These are phyloP conservation scores for Erucastrum elatum DNA, from an alignment of 345 rosid genomes.

Conservation along the genomic window DNA sequence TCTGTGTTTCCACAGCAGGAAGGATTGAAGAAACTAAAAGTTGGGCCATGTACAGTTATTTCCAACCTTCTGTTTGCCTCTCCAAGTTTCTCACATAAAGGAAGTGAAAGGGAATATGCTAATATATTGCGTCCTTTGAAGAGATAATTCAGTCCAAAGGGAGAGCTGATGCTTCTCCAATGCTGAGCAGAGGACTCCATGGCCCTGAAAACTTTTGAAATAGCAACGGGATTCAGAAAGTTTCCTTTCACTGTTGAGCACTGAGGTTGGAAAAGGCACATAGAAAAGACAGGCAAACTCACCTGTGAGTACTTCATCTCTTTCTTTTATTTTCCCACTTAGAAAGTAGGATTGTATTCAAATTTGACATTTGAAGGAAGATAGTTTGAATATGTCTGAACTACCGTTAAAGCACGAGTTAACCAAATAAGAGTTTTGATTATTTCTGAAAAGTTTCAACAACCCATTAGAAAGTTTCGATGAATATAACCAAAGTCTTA, in stretches of 20 bases:
- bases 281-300: background rate
- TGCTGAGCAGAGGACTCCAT: background rate
- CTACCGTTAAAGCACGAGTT: background rate
- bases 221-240: no score
- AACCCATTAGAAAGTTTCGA: background rate
- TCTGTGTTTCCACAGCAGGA: no score
- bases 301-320: slow-evolving; percentile 13
- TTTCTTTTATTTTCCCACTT: background rate
- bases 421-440: background rate
- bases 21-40: no score
- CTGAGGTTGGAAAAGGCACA: no score
- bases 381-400: background rate
- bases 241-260: no score
- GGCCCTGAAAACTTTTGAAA: background rate
- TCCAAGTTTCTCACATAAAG: no score
- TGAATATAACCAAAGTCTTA: slow-evolving; percentile 16
- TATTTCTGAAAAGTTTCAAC: background rate
- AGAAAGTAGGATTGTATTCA: background rate
- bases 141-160: background rate
- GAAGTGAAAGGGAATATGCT: background rate
- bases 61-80: no score
- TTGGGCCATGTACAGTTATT: no score
- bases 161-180: background rate
- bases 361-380: background rate
- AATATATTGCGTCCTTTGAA: background rate